Evolutionary conservation across 371 early-diverging fungal genomes (phyloP).

Genomic region (Mortierella sp.): DNA sequence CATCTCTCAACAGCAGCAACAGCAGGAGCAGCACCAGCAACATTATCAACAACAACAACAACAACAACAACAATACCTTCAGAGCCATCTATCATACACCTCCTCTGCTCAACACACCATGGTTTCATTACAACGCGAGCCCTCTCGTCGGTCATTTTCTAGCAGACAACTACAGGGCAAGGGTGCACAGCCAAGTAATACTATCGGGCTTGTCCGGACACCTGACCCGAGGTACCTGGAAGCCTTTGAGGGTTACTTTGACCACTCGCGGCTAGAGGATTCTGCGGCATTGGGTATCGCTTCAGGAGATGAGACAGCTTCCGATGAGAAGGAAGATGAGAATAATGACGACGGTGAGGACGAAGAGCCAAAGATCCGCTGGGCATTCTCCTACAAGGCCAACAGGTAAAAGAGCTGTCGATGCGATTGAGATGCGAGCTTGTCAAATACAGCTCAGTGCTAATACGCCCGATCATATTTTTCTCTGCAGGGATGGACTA

Average conservation of each 20-base stretch:
- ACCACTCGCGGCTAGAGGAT: background rate
- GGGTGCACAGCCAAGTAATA: slow-evolving; percentile 3
- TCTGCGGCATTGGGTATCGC: background rate
- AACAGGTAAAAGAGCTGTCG: background rate
- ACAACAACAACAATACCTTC: background rate
- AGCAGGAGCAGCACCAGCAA: background rate
- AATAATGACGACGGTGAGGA: background rate
- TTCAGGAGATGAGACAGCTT: slow-evolving; percentile 17
- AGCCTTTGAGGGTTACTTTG: slow-evolving; percentile 28
- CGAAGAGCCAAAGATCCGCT: background rate
- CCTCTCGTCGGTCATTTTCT: background rate
- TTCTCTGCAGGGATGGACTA: slow-evolving; percentile 13
- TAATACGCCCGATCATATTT: background rate
- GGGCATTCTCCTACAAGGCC: background rate
- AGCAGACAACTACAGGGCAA: background rate
- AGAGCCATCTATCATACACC: background rate
- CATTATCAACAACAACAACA: background rate
- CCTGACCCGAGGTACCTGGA: slow-evolving; percentile 36
- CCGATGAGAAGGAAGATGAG: slow-evolving; percentile 25
- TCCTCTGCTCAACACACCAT: background rate
- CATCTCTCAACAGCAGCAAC: background rate
- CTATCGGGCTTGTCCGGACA: slow-evolving; percentile 7
- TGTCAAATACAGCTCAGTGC: background rate
- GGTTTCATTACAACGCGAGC: background rate
- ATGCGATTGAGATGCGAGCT: background rate